Evolutionary conservation across 495 filamentous ascomycete species (phyloP).

Genomic region (Neurospora discreta): DNA sequence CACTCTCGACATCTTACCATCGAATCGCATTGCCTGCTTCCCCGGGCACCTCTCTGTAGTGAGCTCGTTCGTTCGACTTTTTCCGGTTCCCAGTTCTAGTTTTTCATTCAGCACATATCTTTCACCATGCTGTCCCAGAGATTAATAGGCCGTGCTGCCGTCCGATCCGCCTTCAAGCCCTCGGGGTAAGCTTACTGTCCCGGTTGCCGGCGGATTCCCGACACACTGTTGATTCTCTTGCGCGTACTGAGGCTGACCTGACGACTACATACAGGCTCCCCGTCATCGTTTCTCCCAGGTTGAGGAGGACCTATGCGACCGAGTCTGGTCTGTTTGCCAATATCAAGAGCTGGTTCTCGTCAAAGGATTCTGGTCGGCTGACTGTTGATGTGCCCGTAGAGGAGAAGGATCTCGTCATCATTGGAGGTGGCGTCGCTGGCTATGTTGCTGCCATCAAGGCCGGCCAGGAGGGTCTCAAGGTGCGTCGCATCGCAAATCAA

Average conservation of each 20-base stretch:
- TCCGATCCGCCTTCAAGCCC: slow-evolving; percentile 52
- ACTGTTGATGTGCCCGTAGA: slow-evolving; percentile 39
- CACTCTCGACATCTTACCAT: background rate
- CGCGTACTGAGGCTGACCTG: background rate
- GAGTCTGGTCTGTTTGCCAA: slow-evolving; percentile 53
- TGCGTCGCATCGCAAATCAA: slow-evolving; percentile 24
- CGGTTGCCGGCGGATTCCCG: background rate
- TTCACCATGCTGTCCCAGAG: slow-evolving; percentile 56
- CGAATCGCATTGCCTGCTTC: slow-evolving; percentile 1
- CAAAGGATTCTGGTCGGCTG: slow-evolving; percentile 6
- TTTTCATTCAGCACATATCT: background rate
- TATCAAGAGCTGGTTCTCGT: background rate
- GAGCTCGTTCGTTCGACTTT: slow-evolving; percentile 15
- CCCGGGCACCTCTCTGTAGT: background rate
- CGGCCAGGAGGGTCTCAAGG: slow-evolving; percentile 94
- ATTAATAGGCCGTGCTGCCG: slow-evolving; percentile 54
- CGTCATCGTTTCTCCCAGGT: slow-evolving; percentile 19
- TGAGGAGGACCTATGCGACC: slow-evolving; percentile 65
- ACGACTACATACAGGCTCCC: background rate
- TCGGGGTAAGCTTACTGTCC: slow-evolving; percentile 33
- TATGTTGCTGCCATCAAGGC: slow-evolving; percentile 99
- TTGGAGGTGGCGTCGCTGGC: slow-evolving; percentile 94
- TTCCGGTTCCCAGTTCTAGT: slow-evolving; percentile 16
- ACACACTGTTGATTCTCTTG: background rate
- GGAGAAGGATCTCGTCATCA: slow-evolving; percentile 85